phyloP scores from a whole-genome alignment of 306 rosid species.

The Senna tora region DNA sequence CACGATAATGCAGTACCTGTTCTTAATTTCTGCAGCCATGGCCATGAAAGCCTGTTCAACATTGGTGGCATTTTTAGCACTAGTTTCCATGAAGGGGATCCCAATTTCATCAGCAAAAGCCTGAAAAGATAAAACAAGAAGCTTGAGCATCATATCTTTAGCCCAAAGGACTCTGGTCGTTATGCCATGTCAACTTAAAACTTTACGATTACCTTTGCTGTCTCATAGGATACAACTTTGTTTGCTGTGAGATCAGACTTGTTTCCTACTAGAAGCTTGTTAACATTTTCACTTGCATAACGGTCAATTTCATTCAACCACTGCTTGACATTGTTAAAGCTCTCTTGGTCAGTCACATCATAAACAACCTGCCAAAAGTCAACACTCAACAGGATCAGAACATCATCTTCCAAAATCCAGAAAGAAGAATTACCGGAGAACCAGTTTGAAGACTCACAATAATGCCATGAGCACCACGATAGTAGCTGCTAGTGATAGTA shows the following conservation, averaged over 20 bases:
- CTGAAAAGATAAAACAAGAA: slow-evolving; percentile 42
- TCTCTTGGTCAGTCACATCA: slow-evolving; percentile 83
- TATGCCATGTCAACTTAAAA: not conserved
- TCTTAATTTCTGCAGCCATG: slow-evolving; percentile 83
- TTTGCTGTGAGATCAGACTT: slow-evolving; percentile 72
- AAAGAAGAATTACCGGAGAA: slow-evolving; percentile 11
- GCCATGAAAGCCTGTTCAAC: slow-evolving; percentile 90
- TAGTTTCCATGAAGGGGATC: slow-evolving; percentile 85
- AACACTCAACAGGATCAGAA: slow-evolving; percentile 3
- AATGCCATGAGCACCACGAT: slow-evolving; percentile 99
- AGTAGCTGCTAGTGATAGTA: slow-evolving; percentile 99
- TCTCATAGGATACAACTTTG: slow-evolving; percentile 71
- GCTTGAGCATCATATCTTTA: slow-evolving; percentile 28
- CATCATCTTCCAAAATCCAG: not conserved
- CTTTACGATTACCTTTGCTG: slow-evolving; percentile 59
- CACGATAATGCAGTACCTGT: slow-evolving; percentile 49
- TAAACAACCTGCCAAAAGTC: slow-evolving; percentile 64
- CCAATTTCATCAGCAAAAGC: slow-evolving; percentile 89
- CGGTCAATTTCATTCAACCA: slow-evolving; percentile 87
- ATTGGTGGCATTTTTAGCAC: slow-evolving; percentile 75
- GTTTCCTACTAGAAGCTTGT: slow-evolving; percentile 82
- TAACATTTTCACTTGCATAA: slow-evolving; percentile 79
- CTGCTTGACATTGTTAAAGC: slow-evolving; percentile 82
- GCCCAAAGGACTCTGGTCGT: not conserved
- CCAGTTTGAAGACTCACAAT: slow-evolving; percentile 61